Conservation (phyloP, 108 stramenopile species). For the Nitzschia sp. region DNA sequence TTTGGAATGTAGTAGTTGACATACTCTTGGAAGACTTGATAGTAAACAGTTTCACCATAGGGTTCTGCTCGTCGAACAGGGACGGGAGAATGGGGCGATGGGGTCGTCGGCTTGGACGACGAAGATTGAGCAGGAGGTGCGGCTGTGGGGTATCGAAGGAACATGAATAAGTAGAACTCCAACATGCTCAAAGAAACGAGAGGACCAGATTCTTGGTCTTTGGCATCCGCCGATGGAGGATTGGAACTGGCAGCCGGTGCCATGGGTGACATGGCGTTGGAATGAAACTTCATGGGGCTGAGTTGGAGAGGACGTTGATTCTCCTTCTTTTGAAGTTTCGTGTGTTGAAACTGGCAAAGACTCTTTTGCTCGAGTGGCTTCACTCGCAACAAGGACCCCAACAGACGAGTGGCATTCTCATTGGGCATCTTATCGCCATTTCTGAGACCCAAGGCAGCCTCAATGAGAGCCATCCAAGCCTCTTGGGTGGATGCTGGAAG, state of each 20-base stretch:
- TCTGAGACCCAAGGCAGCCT: constrained; percentile 24
- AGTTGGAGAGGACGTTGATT: constrained; percentile 35
- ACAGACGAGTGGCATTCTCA: constrained; percentile 36
- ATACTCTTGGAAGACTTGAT: constrained; percentile 55
- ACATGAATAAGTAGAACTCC: constrained; percentile 66
- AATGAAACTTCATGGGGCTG: constrained; percentile 32
- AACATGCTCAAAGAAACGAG: constrained; percentile 59
- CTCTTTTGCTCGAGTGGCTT: constrained; percentile 36
- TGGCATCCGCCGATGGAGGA: constrained; percentile 5
- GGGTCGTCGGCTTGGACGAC: not conserved
- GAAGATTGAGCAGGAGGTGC: constrained; percentile 24
- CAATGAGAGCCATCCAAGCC: constrained; percentile 40
- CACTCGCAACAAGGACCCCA: constrained; percentile 40
- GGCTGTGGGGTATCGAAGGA: constrained; percentile 67
- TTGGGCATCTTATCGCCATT: constrained; percentile 1
- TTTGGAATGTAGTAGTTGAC: constrained; percentile 57
- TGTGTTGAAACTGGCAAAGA: constrained; percentile 27
- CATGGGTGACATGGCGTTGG: constrained; percentile 16
- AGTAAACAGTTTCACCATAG: constrained; percentile 73
- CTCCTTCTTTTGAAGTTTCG: constrained; percentile 29
- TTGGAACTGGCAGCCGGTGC: not conserved
- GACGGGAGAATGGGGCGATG: not conserved
- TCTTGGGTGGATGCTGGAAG: constrained; percentile 46
- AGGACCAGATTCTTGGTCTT: constrained; percentile 27
- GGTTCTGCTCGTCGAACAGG: constrained; percentile 18